phyloP scores from a whole-genome alignment of 768 basidiomycete species.

The Mycena vulgaris region DNA sequence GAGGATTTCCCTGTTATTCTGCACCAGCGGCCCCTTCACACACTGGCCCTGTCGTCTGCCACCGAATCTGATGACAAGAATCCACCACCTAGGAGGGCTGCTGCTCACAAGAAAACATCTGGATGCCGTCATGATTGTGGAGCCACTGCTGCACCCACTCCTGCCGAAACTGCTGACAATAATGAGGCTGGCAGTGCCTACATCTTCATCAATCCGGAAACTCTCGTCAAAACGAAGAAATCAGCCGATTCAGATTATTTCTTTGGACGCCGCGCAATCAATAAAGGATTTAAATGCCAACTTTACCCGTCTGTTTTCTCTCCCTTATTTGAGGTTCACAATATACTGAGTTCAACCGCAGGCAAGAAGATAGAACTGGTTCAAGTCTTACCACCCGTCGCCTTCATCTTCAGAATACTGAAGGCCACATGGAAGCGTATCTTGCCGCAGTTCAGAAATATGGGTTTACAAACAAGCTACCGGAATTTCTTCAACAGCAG shows the following conservation, averaged over 20 bases:
- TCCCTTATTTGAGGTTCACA: slow-evolving; percentile 7
- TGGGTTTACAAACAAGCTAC: slow-evolving; percentile 16
- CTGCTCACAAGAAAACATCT: slow-evolving; percentile 2
- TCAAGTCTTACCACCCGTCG: slow-evolving; percentile 24
- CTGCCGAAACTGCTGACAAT: slow-evolving; percentile 2
- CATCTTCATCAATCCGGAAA: slow-evolving; percentile 13
- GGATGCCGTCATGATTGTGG: slow-evolving; percentile 2
- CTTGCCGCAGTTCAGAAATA: slow-evolving; percentile 1
- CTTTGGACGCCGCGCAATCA: slow-evolving; percentile 4
- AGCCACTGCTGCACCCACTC: slow-evolving; percentile 11
- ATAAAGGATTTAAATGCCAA: slow-evolving; percentile 22
- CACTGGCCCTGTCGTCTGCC: background rate
- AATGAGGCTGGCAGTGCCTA: slow-evolving; percentile 10
- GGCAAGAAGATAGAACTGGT: slow-evolving; percentile 5
- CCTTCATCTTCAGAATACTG: slow-evolving; percentile 13
- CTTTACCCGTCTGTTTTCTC: slow-evolving; percentile 18
- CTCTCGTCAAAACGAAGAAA: slow-evolving; percentile 16
- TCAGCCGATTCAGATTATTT: slow-evolving; percentile 15
- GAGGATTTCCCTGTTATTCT: slow-evolving; percentile 7
- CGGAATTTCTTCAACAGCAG: slow-evolving; percentile 2
- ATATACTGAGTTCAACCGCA: slow-evolving; percentile 4
- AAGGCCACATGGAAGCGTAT: slow-evolving; percentile 4
- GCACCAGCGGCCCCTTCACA: background rate
- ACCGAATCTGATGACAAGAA: slow-evolving; percentile 10
- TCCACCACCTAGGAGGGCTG: slow-evolving; percentile 8